phyloP scores from a whole-genome alignment of 352 stramenopile species.

The Phytophthora sansomeana region DNA sequence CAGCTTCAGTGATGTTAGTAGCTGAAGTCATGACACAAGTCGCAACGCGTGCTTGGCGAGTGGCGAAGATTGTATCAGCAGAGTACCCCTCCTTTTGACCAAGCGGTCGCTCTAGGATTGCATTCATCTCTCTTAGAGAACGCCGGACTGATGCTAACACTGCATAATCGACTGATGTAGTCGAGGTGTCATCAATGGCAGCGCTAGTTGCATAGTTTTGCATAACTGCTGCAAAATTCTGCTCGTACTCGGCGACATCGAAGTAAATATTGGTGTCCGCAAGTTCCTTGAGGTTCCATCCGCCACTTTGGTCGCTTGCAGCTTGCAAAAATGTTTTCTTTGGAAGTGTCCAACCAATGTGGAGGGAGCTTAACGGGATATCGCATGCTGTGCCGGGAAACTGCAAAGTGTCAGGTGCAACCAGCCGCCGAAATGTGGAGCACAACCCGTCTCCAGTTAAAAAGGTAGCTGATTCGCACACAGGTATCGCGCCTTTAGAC shows the following conservation, averaged over 20 bases:
- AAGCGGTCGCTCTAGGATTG: slow-evolving; percentile 25
- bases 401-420: slow-evolving; percentile 27
- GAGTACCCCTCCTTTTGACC: slow-evolving; percentile 19
- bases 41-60: slow-evolving; percentile 1
- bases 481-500: neutral
- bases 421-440: slow-evolving; percentile 39
- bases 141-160: slow-evolving; percentile 26
- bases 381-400: slow-evolving; percentile 46
- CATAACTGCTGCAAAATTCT: slow-evolving; percentile 38
- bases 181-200: slow-evolving; percentile 11
- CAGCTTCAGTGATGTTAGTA: neutral
- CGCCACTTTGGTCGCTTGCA: neutral
- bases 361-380: slow-evolving; percentile 42
- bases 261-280: slow-evolving; percentile 52
- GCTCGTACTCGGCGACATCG: slow-evolving; percentile 43
- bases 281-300: neutral
- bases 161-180: slow-evolving; percentile 17
- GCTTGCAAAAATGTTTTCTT: neutral
- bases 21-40: neutral
- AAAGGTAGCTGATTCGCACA: slow-evolving; percentile 2
- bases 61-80: slow-evolving; percentile 29
- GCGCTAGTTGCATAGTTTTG: slow-evolving; percentile 33
- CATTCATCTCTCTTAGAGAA: slow-evolving; percentile 22
- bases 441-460: slow-evolving; percentile 8
- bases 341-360: slow-evolving; percentile 44